phyloP scores from a whole-genome alignment of 176 grass and related monocot species.

The Carex cristatella region DNA sequence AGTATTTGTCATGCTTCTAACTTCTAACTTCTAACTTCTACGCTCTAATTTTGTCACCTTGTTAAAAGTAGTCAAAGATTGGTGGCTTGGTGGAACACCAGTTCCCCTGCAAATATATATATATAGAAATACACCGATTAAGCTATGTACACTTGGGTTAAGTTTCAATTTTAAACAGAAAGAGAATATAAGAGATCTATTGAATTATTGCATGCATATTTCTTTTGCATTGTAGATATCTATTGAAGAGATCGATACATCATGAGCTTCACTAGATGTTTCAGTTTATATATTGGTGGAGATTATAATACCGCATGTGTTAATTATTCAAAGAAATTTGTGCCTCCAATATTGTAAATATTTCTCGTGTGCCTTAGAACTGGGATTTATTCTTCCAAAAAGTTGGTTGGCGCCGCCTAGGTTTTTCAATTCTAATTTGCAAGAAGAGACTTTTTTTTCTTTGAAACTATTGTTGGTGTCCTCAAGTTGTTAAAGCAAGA shows the following conservation, averaged over 20 bases:
- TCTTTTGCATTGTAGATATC: background rate
- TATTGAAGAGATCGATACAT: background rate
- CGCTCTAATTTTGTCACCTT: background rate
- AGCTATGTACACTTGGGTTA: background rate
- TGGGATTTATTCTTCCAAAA: slow-evolving; percentile 6
- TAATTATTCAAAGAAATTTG: background rate
- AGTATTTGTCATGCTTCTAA: background rate
- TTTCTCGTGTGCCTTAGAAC: too few relatives aligned
- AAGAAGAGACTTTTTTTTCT: background rate
- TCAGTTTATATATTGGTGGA: background rate
- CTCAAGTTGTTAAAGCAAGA: too few relatives aligned
- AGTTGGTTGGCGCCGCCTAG: background rate
- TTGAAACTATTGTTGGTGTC: background rate
- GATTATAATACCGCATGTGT: background rate
- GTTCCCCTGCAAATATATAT: background rate
- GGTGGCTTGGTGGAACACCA: background rate
- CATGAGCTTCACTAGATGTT: background rate
- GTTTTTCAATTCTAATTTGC: background rate
- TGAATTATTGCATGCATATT: too few relatives aligned
- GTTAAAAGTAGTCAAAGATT: background rate
- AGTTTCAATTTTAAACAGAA: background rate
- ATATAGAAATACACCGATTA: background rate
- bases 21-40: background rate
- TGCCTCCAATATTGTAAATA: background rate
- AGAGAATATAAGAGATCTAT: background rate